Percentiles rank a stretch among this genome's conserved stretches.
Conservation (phyloP, 1,284 basidiomycete species). For the Anthracocystis panici-leucophaei region DNA sequence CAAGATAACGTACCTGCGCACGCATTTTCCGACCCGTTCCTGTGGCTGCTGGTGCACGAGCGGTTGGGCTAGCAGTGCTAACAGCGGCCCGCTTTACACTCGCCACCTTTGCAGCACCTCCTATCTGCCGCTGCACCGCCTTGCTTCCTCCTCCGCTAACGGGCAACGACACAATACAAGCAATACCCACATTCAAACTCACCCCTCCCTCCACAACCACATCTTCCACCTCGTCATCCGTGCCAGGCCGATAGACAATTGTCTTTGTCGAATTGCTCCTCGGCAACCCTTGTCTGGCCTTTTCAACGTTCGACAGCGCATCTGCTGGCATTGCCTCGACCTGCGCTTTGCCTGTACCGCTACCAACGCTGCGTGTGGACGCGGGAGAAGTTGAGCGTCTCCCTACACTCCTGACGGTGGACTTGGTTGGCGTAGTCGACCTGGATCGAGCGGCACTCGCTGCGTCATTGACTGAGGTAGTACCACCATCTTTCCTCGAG, state of each 20-base stretch:
- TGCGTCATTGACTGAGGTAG: background rate
- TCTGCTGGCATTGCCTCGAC: constrained; percentile 19
- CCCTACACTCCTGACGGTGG: background rate
- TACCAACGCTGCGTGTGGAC: background rate
- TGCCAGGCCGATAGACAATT: constrained; percentile 4
- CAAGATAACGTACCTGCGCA: constrained; percentile 56
- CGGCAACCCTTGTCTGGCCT: constrained; percentile 1
- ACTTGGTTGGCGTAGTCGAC: constrained; percentile 12
- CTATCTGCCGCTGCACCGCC: background rate
- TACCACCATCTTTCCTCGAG: background rate
- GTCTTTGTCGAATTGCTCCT: constrained; percentile 19
- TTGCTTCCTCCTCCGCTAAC: background rate
- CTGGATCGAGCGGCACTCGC: background rate
- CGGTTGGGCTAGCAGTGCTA: background rate
- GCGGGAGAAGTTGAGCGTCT: constrained; percentile 1
- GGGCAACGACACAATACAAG: constrained; percentile 49
- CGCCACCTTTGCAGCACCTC: background rate
- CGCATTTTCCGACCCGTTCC: constrained; percentile 23
- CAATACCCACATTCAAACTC: constrained; percentile 31
- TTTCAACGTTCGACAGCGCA: constrained; percentile 16
- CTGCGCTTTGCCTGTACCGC: background rate
- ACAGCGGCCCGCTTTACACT: background rate
- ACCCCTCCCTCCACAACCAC: constrained; percentile 6
- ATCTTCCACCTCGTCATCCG: background rate
- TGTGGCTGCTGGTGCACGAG: too few species aligned